Evolutionary conservation across 179 eudicot genomes (phyloP).

Genomic region (Drosera spatulata): DNA sequence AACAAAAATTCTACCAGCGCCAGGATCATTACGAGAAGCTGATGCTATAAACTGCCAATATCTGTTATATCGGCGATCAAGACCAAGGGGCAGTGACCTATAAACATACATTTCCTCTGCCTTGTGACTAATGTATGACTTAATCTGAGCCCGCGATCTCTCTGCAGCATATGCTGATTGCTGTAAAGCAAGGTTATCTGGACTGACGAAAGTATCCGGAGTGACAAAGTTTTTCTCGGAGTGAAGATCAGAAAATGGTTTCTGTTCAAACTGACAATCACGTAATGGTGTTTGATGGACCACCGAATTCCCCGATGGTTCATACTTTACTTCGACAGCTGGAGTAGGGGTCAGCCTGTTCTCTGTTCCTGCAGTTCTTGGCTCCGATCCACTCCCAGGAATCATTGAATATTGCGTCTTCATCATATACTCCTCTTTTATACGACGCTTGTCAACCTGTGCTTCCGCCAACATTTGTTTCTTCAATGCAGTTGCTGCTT

Average conservation of each 20-base stretch:
- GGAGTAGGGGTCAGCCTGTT: conserved; percentile 40
- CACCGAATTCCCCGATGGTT: conserved; percentile 10
- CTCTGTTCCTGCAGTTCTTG: conserved; percentile 25
- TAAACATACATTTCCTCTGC: conserved; percentile 81
- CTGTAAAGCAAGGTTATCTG: conserved; percentile 45
- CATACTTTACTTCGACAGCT: conserved; percentile 33
- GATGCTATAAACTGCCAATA: conserved; percentile 83
- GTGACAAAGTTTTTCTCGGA: conserved; percentile 27
- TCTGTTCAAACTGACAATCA: conserved; percentile 26
- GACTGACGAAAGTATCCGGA: conserved; percentile 28
- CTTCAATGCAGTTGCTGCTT: conserved; percentile 74
- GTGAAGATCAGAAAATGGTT: conserved; percentile 16
- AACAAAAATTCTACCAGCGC: conserved; percentile 75
- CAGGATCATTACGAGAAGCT: conserved; percentile 69
- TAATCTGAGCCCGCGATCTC: conserved; percentile 56
- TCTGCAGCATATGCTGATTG: conserved; percentile 61
- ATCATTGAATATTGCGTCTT: conserved; percentile 39
- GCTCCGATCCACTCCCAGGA: conserved; percentile 33
- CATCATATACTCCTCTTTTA: conserved; percentile 57
- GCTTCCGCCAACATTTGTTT: conserved; percentile 98
- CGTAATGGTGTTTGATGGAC: conserved; percentile 24
- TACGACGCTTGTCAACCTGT: conserved; percentile 69
- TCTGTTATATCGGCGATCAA: conserved; percentile 77
- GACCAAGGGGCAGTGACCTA: conserved; percentile 86
- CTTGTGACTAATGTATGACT: conserved; percentile 64